Conservation (phyloP, 140 eudicot species). For the Erigeron philadelphicus region DNA sequence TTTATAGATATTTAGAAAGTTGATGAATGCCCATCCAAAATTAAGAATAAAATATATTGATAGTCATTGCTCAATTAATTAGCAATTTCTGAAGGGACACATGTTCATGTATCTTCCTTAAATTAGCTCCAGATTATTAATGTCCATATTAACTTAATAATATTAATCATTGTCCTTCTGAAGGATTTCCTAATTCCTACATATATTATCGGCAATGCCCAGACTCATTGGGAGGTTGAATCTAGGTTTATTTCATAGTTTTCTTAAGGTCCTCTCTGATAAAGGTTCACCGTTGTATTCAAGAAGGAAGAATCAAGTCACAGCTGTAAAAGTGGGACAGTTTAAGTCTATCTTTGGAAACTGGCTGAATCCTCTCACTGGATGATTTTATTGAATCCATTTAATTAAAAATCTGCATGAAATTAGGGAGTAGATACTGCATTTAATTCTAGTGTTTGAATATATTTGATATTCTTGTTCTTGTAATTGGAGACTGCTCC, state of each 20-base stretch:
- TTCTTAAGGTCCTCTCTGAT: background rate
- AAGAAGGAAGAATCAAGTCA: background rate
- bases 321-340: background rate
- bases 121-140: background rate
- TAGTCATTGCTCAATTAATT: constrained; percentile 19
- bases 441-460: background rate
- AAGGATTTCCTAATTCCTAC: background rate
- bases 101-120: constrained; percentile 7
- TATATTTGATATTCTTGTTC: background rate
- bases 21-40: constrained; percentile 18
- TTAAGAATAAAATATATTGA: constrained; percentile 18
- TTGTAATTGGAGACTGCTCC: too few species aligned
- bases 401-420: background rate
- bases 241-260: constrained; percentile 13
- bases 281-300: background rate
- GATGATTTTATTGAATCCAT: background rate
- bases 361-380: background rate
- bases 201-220: constrained; percentile 2
- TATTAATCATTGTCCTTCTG: background rate
- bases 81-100: constrained; percentile 8
- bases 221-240: background rate
- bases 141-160: background rate
- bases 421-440: background rate
- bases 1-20: constrained; percentile 14
- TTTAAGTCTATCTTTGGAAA: background rate